A percentile compares a stretch with the other conserved stretches of the same genome.
phyloP scores from a whole-genome alignment of 805 yeast species.

The Candida boleticola region DNA sequence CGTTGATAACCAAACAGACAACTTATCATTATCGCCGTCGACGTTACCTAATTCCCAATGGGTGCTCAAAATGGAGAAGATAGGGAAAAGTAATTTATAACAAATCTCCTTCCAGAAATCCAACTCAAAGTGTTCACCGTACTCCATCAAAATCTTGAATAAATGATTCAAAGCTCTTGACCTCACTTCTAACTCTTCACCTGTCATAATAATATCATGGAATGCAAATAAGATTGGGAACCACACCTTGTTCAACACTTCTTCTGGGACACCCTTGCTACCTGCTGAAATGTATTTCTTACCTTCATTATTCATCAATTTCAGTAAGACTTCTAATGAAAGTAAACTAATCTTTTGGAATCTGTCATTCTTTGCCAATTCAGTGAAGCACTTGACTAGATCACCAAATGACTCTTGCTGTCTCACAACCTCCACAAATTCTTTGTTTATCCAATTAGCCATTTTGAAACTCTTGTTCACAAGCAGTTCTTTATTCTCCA shows the following conservation, averaged over 20 bases:
- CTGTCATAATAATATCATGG: constrained; percentile 87
- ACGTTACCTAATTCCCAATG: constrained; percentile 68
- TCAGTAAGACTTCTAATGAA: constrained; percentile 70
- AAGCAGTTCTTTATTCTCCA: constrained; percentile 52
- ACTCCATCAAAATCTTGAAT: constrained; percentile 76
- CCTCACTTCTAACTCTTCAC: constrained; percentile 91
- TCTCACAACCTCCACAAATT: constrained; percentile 60
- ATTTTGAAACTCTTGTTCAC: constrained; percentile 65
- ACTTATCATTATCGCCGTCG: constrained; percentile 64
- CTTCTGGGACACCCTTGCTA: constrained; percentile 48
- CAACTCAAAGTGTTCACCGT: constrained; percentile 73
- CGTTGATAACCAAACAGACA: constrained; percentile 95
- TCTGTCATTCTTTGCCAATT: constrained; percentile 77
- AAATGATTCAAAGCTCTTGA: constrained; percentile 80
- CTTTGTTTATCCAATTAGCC: constrained; percentile 58
- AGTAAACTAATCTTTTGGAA: constrained; percentile 80
- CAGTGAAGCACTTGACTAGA: constrained; percentile 72
- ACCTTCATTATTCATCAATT: constrained; percentile 37
- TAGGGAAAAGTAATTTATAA: constrained; percentile 79
- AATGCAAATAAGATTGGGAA: constrained; percentile 84
- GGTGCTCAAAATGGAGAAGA: constrained; percentile 73
- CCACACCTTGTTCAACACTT: constrained; percentile 59
- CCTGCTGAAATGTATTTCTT: constrained; percentile 49
- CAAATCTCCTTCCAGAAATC: constrained; percentile 84
- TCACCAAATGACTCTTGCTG: constrained; percentile 67